phyloP scores from a whole-genome alignment of 2,329 filamentous ascomycete genomes.

The Sclerotinia trifoliorum region DNA sequence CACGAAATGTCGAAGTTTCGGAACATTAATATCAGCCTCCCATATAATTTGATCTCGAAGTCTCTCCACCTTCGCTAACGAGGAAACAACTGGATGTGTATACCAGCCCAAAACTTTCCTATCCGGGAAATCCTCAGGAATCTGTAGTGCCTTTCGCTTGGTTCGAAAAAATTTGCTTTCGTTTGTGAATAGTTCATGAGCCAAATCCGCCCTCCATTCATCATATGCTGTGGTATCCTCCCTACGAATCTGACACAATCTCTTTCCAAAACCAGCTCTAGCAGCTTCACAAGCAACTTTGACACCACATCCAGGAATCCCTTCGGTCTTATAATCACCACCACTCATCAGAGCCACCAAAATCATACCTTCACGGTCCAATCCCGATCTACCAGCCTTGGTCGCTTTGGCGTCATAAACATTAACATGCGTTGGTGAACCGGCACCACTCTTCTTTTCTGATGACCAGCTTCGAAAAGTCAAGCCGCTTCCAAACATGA shows the following conservation, averaged over 20 bases:
- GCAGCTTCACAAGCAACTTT: slow-evolving; percentile 90
- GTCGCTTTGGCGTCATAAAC: slow-evolving; percentile 68
- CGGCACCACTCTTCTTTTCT: slow-evolving; percentile 62
- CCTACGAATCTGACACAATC: slow-evolving; percentile 64
- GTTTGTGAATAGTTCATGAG: slow-evolving; percentile 78
- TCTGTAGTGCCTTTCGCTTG: slow-evolving; percentile 68
- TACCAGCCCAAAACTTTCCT: slow-evolving; percentile 80
- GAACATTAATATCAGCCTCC: slow-evolving; percentile 62
- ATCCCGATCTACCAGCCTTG: slow-evolving; percentile 49
- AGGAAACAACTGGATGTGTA: slow-evolving; percentile 80
- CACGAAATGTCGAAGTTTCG: slow-evolving; percentile 69
- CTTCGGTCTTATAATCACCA: slow-evolving; percentile 88
- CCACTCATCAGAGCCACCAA: slow-evolving; percentile 92
- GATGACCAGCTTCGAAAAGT: slow-evolving; percentile 82
- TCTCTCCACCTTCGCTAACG: slow-evolving; percentile 52
- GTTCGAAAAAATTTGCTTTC: slow-evolving; percentile 76
- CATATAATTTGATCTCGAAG: slow-evolving; percentile 57
- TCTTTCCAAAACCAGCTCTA: slow-evolving; percentile 77
- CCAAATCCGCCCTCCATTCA: slow-evolving; percentile 70
- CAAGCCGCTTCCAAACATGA: slow-evolving; percentile 89
- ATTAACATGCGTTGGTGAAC: slow-evolving; percentile 79
- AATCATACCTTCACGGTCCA: slow-evolving; percentile 88
- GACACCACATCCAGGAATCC: slow-evolving; percentile 81
- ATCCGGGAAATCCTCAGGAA: slow-evolving; percentile 81
- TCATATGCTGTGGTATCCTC: slow-evolving; percentile 59